These are phyloP conservation scores for Knoxdaviesia capensis DNA, from an alignment of 2,329 filamentous ascomycete species.

Conservation along the genomic window DNA sequence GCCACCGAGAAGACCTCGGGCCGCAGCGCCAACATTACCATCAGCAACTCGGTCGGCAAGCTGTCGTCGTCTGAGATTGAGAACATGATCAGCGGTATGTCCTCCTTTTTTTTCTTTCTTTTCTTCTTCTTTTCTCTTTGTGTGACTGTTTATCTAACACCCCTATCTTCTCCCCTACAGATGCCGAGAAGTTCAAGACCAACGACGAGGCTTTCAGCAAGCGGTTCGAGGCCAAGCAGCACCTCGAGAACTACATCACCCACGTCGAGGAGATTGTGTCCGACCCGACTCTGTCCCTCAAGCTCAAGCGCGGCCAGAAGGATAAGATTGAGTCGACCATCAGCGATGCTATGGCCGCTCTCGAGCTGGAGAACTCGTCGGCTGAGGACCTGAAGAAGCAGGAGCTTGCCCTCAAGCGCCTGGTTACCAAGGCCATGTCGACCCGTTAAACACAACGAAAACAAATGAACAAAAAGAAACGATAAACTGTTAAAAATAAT, in stretches of 20 bases:
- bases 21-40: conserved; percentile 97
- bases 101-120: neutral
- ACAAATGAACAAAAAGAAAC: conserved; percentile 1
- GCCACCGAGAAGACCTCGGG: conserved; percentile 98
- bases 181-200: conserved; percentile 97
- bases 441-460: conserved; percentile 43
- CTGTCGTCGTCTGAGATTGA: conserved; percentile 88
- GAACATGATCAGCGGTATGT: conserved; percentile 76
- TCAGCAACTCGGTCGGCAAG: conserved; percentile 98
- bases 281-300: conserved; percentile 85
- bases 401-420: conserved; percentile 91
- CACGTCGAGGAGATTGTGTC: conserved; percentile 98
- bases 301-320: conserved; percentile 98
- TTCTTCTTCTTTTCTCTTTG: too few relatives aligned
- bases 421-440: conserved; percentile 96
- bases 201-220: conserved; percentile 98
- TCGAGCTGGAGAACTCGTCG: conserved; percentile 81
- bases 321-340: conserved; percentile 98
- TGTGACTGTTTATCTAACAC: conserved; percentile 3
- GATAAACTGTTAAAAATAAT: conserved; percentile 3
- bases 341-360: conserved; percentile 90
- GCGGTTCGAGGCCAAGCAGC: conserved; percentile 97
- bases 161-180: conserved; percentile 15
- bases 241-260: conserved; percentile 97
- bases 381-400: conserved; percentile 99